A percentile compares a stretch with the other conserved stretches of the same genome.
These are phyloP conservation scores for Fonticula alba DNA, from an alignment of 78 protist species.

Conservation along the genomic window DNA sequence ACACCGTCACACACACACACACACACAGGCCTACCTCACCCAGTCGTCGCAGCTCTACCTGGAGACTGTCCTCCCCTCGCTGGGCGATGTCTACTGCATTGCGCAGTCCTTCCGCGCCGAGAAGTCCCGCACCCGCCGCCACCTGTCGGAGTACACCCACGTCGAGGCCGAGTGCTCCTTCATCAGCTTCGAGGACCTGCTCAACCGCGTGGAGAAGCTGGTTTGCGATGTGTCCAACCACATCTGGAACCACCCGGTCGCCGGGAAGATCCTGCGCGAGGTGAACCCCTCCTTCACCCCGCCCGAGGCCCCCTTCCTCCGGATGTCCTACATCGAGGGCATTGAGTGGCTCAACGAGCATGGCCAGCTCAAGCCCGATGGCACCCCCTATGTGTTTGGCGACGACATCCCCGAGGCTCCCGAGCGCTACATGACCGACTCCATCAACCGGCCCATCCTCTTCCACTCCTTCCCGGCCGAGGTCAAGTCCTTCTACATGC, in stretches of 20 bases:
- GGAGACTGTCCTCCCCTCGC: conserved; percentile 67
- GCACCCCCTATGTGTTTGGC: conserved; percentile 16
- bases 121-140: conserved; percentile 70
- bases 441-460: conserved; percentile 71
- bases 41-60: conserved; percentile 89
- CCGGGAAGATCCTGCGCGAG: conserved; percentile 13
- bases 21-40: conserved; percentile 64
- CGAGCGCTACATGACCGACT: conserved; percentile 78
- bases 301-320: conserved; percentile 67
- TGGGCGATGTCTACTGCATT: conserved; percentile 73
- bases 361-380: conserved; percentile 2
- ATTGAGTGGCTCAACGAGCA: conserved; percentile 53
- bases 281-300: conserved; percentile 52
- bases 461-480: conserved; percentile 73
- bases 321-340: conserved; percentile 72
- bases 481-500: conserved; percentile 92
- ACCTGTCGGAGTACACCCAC: conserved; percentile 74
- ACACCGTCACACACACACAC: no score
- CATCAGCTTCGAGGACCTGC: conserved; percentile 69
- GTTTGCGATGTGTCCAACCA: conserved; percentile 40
- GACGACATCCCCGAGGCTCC: conserved; percentile 90
- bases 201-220: conserved; percentile 58
- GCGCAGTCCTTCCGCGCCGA: conserved; percentile 83
- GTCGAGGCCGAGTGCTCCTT: conserved; percentile 79
- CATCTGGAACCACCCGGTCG: conserved; percentile 11